Evolutionary conservation across 1,284 basidiomycete genomes (phyloP).

Genomic region (Rhodotorula sp.): DNA sequence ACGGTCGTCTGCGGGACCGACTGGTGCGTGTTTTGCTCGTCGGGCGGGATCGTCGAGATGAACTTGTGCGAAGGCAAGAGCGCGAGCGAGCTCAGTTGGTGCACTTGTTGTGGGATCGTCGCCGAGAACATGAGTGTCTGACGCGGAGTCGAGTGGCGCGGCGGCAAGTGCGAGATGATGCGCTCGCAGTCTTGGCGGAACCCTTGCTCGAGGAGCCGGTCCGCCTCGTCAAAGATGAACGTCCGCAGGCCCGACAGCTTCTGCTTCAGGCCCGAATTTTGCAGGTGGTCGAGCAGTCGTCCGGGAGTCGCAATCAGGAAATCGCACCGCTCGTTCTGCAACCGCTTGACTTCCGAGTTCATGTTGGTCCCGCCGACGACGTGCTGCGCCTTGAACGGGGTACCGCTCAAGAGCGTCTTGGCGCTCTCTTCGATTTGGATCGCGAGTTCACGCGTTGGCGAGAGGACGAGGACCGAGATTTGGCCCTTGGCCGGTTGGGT

Average conservation of each 20-base stretch:
- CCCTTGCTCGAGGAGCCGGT: conserved; percentile 96
- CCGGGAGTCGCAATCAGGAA: conserved; percentile 92
- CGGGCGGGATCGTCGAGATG: conserved; percentile 61
- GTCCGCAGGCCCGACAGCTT: conserved; percentile 83
- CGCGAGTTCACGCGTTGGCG: conserved; percentile 94
- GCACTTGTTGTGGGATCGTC: conserved; percentile 99
- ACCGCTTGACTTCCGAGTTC: conserved; percentile 92
- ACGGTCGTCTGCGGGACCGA: conserved; percentile 62
- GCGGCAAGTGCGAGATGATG: conserved; percentile 85
- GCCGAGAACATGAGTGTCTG: conserved; percentile 99
- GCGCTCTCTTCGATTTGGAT: conserved; percentile 97
- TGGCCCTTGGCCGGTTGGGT: conserved; percentile 36
- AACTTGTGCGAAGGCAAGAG: conserved; percentile 59
- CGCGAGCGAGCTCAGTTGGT: conserved; percentile 57
- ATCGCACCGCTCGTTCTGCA: conserved; percentile 75
- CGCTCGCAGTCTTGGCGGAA: conserved; percentile 99
- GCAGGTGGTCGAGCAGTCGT: conserved; percentile 85
- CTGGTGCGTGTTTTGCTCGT: conserved; percentile 65
- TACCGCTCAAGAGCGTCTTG: conserved; percentile 60
- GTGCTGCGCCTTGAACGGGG: conserved; percentile 30
- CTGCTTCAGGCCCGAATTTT: conserved; percentile 93
- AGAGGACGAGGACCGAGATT: conserved; percentile 66
- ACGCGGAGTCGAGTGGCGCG: conserved; percentile 64
- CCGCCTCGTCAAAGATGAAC: conserved; percentile 95
- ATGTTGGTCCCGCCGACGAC: conserved; percentile 90